Conservation (phyloP, 2,329 filamentous ascomycete genomes). For the Pestalotiopsis sp. region DNA sequence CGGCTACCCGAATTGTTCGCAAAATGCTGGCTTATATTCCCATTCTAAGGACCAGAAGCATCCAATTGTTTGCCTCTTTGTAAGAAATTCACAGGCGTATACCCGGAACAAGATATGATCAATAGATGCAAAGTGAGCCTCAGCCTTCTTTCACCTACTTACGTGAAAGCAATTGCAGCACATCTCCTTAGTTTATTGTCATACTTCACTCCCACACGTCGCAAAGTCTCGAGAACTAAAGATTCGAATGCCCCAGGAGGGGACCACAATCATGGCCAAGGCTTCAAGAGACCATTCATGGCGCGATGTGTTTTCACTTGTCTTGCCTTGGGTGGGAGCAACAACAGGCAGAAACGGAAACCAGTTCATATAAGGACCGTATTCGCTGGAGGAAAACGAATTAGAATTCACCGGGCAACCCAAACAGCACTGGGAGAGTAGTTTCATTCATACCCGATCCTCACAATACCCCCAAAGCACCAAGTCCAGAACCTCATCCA, state of each 20-base stretch:
- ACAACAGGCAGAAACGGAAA: constrained; percentile 1
- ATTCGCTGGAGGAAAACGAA: neutral
- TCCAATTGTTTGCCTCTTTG: neutral
- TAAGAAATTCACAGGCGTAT: neutral
- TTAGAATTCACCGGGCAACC: neutral
- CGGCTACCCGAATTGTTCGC: neutral
- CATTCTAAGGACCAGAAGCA: neutral
- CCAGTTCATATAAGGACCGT: constrained; percentile 2
- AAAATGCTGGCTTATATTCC: neutral
- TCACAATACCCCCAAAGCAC: neutral
- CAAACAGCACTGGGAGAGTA: neutral
- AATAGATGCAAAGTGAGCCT: neutral
- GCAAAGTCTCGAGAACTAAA: neutral
- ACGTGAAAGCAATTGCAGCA: neutral
- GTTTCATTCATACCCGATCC: neutral
- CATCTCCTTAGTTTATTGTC: neutral
- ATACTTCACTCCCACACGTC: neutral
- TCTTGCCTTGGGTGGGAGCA: constrained; percentile 13
- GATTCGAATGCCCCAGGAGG: neutral
- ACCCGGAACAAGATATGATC: neutral
- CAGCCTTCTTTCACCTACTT: neutral
- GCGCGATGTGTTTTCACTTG: constrained; percentile 7
- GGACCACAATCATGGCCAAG: neutral
- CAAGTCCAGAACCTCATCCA: neutral
- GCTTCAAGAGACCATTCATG: neutral